These are phyloP conservation scores for Stylonectria norvegica DNA, from an alignment of 2,329 filamentous ascomycete species.

Conservation along the genomic window DNA sequence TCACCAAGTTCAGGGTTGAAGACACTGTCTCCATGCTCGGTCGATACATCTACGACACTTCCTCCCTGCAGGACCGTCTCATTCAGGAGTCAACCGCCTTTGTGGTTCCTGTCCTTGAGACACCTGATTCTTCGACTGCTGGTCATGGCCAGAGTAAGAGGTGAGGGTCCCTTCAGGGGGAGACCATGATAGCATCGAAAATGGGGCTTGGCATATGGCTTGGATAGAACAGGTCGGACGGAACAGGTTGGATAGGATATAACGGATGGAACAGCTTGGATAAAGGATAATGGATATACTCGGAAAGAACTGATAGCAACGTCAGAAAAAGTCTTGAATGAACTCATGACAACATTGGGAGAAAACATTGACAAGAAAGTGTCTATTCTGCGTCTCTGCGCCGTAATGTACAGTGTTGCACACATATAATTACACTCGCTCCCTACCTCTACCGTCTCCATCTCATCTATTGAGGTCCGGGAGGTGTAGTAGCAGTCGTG, in stretches of 20 bases:
- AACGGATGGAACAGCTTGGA: too few relatives aligned
- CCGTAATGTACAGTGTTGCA: constrained; percentile 32
- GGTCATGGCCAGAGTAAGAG: too few relatives aligned
- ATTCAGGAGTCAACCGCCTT: constrained; percentile 1
- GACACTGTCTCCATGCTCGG: constrained; percentile 1
- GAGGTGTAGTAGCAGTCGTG: constrained; percentile 15
- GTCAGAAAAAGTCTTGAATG: not conserved
- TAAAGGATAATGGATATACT: too few relatives aligned
- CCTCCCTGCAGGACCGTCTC: constrained; percentile 5
- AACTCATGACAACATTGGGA: not conserved
- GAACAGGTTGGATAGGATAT: too few relatives aligned
- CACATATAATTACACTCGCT: constrained; percentile 32
- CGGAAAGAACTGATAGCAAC: not conserved
- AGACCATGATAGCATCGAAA: too few relatives aligned
- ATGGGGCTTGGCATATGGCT: too few relatives aligned
- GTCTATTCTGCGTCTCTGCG: constrained; percentile 29
- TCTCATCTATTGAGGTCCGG: constrained; percentile 4
- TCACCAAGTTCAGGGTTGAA: not conserved
- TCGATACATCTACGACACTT: constrained; percentile 6
- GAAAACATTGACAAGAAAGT: constrained; percentile 15
- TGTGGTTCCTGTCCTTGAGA: too few relatives aligned
- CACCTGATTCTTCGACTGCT: too few relatives aligned
- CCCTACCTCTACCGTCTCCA: constrained; percentile 11
- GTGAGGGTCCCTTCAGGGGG: too few relatives aligned
- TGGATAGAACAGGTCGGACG: too few relatives aligned